Conservation (phyloP, 1,284 basidiomycete genomes). For the Boletus calvinii region DNA sequence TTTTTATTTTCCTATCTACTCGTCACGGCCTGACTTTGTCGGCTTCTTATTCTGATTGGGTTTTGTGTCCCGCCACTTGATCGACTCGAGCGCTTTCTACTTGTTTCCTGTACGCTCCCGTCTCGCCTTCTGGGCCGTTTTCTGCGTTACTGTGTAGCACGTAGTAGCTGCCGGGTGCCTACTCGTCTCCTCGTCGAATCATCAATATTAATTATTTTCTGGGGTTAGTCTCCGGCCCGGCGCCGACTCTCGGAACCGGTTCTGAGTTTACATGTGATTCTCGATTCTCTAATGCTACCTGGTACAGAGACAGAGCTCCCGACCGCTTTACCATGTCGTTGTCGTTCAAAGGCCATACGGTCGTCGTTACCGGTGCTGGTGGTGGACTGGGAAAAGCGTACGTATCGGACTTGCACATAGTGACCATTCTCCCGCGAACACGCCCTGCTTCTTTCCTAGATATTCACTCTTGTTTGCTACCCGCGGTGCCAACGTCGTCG, state of each 20-base stretch:
- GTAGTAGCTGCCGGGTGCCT: constrained; percentile 38
- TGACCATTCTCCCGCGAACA: background rate
- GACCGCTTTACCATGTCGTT: constrained; percentile 36
- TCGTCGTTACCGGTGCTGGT: constrained; percentile 94
- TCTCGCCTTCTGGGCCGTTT: constrained; percentile 25
- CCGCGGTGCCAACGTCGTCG: constrained; percentile 90
- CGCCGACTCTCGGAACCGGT: background rate
- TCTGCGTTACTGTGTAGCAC: constrained; percentile 35
- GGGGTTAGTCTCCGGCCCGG: no score
- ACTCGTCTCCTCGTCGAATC: constrained; percentile 27
- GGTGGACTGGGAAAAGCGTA: constrained; percentile 92
- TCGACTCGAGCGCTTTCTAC: constrained; percentile 33
- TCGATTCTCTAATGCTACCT: background rate
- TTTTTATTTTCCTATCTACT: constrained; percentile 35
- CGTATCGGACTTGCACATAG: constrained; percentile 32
- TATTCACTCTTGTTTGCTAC: constrained; percentile 91
- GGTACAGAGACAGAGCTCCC: background rate
- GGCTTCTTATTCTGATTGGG: constrained; percentile 30
- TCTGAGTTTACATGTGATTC: constrained; percentile 27
- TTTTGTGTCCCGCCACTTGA: constrained; percentile 18
- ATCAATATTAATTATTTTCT: constrained; percentile 27
- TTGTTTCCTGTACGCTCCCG: constrained; percentile 34
- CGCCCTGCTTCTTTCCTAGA: constrained; percentile 41
- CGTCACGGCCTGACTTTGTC: constrained; percentile 23
- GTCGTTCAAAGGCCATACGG: constrained; percentile 90